Evolutionary conservation across 768 basidiomycete genomes (phyloP).

Genomic region (Pisolithus albus): DNA sequence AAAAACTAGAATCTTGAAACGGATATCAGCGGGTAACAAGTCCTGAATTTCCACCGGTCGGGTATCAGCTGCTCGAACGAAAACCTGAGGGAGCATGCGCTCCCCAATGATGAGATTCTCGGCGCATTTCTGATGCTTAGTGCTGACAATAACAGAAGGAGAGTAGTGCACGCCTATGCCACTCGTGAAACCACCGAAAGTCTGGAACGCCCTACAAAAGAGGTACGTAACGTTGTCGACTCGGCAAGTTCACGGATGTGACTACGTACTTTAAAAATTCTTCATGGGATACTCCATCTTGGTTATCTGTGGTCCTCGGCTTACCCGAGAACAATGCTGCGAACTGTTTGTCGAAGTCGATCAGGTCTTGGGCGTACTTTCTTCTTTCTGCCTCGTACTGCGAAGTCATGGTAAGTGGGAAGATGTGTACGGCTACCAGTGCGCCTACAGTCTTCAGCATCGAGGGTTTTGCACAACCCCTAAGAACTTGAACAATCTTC

Average conservation of each 20-base stretch:
- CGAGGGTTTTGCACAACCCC: conserved; percentile 32
- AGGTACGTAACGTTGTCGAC: neutral
- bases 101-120: conserved; percentile 30
- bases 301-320: conserved; percentile 41
- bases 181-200: conserved; percentile 33
- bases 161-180: conserved; percentile 36
- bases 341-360: conserved; percentile 62
- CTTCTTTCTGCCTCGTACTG: conserved; percentile 67
- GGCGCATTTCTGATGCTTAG: conserved; percentile 26
- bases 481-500: conserved; percentile 42
- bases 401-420: neutral
- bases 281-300: conserved; percentile 28
- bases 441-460: conserved; percentile 36
- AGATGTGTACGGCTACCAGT: neutral
- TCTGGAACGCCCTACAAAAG: conserved; percentile 28
- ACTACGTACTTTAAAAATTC: conserved; percentile 29
- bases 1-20: conserved; percentile 35
- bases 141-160: conserved; percentile 30
- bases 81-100: conserved; percentile 31
- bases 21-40: conserved; percentile 30
- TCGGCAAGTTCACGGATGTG: neutral
- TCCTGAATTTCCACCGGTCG: conserved; percentile 36
- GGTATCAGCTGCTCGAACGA: conserved; percentile 31
- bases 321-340: conserved; percentile 63
- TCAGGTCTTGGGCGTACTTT: conserved; percentile 65